Conservation (phyloP, 495 filamentous ascomycete species). For the Tuber umbilicatum region DNA sequence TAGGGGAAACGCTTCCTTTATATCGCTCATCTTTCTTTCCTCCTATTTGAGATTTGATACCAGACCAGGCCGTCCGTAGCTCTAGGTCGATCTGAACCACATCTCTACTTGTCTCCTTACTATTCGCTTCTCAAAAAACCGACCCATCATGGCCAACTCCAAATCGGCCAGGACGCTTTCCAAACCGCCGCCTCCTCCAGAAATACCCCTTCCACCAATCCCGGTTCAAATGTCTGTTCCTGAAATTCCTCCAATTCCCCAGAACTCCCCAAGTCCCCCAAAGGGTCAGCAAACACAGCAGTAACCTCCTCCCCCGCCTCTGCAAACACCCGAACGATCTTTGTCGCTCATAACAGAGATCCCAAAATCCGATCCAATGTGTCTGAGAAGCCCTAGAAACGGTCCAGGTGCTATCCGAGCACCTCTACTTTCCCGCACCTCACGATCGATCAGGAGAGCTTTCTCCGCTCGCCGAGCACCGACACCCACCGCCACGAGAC, state of each 20-base stretch:
- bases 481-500: constrained; percentile 2
- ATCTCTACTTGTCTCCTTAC: constrained; percentile 1
- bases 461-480: constrained; percentile 15
- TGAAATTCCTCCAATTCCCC: not conserved
- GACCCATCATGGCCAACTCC: constrained; percentile 1
- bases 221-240: not conserved
- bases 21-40: constrained; percentile 3
- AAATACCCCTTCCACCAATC: constrained; percentile 8
- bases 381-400: not conserved
- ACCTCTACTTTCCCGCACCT: constrained; percentile 16
- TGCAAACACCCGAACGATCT: not conserved
- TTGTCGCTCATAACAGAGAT: not conserved
- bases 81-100: constrained; percentile 2
- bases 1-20: not conserved
- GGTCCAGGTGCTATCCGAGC: not conserved
- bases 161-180: constrained; percentile 11
- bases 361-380: not conserved
- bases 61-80: not conserved
- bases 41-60: constrained; percentile 1
- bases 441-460: constrained; percentile 10
- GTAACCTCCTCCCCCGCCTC: constrained; percentile 1
- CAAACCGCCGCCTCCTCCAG: constrained; percentile 1
- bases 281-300: not conserved
- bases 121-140: constrained; percentile 2
- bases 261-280: not conserved